These are phyloP conservation scores for Solanum habrochaites DNA, from an alignment of 257 asterid genomes.

Conservation along the genomic window DNA sequence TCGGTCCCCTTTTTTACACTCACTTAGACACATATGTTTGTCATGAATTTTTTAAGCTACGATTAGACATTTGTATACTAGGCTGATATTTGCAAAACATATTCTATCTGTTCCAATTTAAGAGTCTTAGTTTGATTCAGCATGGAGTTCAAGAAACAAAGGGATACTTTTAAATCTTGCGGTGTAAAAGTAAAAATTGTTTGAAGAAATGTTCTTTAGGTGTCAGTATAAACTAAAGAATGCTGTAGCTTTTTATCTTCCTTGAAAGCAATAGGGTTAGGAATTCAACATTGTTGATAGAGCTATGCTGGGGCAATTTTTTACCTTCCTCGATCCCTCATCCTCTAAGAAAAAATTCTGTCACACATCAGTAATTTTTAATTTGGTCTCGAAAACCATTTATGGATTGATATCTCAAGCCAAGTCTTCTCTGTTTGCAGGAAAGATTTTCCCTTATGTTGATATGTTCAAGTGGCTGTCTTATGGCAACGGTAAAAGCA, in stretches of 20 bases:
- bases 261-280: background rate
- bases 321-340: background rate
- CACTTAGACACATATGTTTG: background rate
- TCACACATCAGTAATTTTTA: background rate
- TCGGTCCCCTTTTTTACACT: background rate
- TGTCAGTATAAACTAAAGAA: background rate
- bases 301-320: background rate
- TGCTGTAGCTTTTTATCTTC: background rate
- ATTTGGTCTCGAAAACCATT: background rate
- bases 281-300: background rate
- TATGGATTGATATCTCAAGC: background rate
- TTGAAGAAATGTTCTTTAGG: background rate
- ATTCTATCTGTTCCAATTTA: background rate
- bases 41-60: background rate
- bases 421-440: slow-evolving; percentile 24
- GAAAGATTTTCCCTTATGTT: slow-evolving; percentile 62
- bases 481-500: slow-evolving; percentile 68
- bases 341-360: background rate
- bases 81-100: background rate
- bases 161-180: background rate
- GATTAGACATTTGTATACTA: background rate
- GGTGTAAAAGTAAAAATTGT: background rate
- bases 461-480: slow-evolving; percentile 87
- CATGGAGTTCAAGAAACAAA: background rate
- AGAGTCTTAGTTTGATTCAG: background rate